Evolutionary conservation across 2,329 filamentous ascomycete genomes (phyloP).

Genomic region (Bipolaris bicolor): DNA sequence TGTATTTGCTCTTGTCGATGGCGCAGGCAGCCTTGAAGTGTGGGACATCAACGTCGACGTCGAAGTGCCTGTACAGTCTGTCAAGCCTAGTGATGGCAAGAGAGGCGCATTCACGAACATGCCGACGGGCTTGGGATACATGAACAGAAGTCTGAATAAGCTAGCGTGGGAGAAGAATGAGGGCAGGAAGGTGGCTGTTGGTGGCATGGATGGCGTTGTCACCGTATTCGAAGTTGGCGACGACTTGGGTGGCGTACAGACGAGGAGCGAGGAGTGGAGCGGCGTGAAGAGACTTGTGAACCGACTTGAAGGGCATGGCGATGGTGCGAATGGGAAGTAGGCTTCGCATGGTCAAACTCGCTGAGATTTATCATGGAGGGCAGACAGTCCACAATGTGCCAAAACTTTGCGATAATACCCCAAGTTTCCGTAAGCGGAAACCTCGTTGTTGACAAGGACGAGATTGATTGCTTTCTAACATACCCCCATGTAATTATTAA

Average conservation of each 20-base stretch:
- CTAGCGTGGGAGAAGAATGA: slow-evolving; percentile 91
- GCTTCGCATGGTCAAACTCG: not conserved
- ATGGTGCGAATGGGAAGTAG: slow-evolving; percentile 34
- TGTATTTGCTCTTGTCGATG: slow-evolving; percentile 93
- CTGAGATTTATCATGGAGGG: not conserved
- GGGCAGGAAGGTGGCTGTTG: slow-evolving; percentile 84
- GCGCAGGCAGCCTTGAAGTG: slow-evolving; percentile 87
- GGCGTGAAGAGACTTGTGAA: slow-evolving; percentile 88
- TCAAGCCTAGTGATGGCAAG: slow-evolving; percentile 67
- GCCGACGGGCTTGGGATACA: slow-evolving; percentile 61
- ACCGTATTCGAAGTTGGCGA: slow-evolving; percentile 91
- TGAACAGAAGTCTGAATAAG: slow-evolving; percentile 90
- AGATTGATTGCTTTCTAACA: not conserved
- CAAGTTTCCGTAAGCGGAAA: not conserved
- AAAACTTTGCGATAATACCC: not conserved
- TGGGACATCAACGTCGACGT: slow-evolving; percentile 95
- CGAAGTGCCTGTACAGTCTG: slow-evolving; percentile 86
- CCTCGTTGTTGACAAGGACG: not conserved
- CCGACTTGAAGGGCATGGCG: slow-evolving; percentile 64
- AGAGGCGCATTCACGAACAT: slow-evolving; percentile 41
- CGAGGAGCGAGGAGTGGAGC: slow-evolving; percentile 89
- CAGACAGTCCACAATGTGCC: not conserved
- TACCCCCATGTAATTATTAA: not conserved
- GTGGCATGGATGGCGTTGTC: slow-evolving; percentile 87
- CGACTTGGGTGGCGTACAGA: slow-evolving; percentile 83